Evolutionary conservation across 192 early-diverging fungal genomes (phyloP).

Genomic region (Geranomyces variabilis): DNA sequence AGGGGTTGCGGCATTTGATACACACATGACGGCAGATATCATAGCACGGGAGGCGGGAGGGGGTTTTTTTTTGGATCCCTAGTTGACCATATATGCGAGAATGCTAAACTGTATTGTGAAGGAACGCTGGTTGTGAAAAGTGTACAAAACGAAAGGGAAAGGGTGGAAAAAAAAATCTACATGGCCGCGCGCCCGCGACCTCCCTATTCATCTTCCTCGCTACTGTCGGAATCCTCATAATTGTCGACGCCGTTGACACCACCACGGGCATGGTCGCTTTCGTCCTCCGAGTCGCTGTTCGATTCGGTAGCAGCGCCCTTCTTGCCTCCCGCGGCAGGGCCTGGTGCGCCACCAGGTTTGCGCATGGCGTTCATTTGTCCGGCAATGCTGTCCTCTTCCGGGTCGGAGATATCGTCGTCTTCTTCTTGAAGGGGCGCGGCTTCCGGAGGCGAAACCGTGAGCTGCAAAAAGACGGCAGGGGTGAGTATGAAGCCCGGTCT

Average conservation of each 20-base stretch:
- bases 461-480: constrained; percentile 15
- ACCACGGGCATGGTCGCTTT: not conserved
- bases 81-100: no score
- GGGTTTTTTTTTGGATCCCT: no score
- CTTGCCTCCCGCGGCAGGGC: constrained; percentile 19
- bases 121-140: no score
- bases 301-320: not conserved
- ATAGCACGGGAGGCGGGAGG: no score
- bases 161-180: no score
- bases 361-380: constrained; percentile 91
- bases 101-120: no score
- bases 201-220: constrained; percentile 32
- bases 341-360: constrained; percentile 14
- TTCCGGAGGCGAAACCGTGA: constrained; percentile 66
- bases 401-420: constrained; percentile 95
- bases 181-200: not conserved
- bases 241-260: not conserved
- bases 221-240: constrained; percentile 31
- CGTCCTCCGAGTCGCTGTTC: constrained; percentile 9
- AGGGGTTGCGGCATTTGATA: no score
- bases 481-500: not conserved
- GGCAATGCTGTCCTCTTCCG: constrained; percentile 93
- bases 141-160: no score
- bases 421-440: constrained; percentile 76
- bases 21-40: no score